A percentile compares a stretch with the other conserved stretches of the same genome.
Conservation (phyloP, 306 rosid species). For the Cicer arietinum region DNA sequence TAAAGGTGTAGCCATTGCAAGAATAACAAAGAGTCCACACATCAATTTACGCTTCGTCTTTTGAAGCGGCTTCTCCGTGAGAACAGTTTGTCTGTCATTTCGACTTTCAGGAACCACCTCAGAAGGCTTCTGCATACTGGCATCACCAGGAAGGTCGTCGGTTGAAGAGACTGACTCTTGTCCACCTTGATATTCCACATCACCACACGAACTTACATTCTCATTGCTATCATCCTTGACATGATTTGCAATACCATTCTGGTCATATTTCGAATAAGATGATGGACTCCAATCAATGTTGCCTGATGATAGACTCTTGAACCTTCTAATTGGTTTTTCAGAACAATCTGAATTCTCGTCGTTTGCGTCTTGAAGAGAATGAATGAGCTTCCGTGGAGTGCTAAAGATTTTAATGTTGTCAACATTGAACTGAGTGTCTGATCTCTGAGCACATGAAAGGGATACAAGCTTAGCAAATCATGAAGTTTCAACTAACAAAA, state of each 20-base stretch:
- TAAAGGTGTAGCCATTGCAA: slow-evolving; percentile 58
- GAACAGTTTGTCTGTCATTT: slow-evolving; percentile 31
- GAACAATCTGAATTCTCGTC: slow-evolving; percentile 54
- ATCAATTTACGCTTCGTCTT: slow-evolving; percentile 57
- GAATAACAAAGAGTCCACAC: slow-evolving; percentile 58
- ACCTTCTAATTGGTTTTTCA: slow-evolving; percentile 48
- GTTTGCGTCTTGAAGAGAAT: slow-evolving; percentile 73
- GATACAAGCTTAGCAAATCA: slow-evolving; percentile 28
- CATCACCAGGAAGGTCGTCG: slow-evolving; percentile 48
- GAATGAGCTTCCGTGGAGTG: slow-evolving; percentile 80
- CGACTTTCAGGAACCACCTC: slow-evolving; percentile 47
- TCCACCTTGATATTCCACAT: slow-evolving; percentile 55
- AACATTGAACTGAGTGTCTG: slow-evolving; percentile 45
- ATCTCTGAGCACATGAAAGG: slow-evolving; percentile 59
- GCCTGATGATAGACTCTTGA: slow-evolving; percentile 62
- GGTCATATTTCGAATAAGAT: slow-evolving; percentile 50
- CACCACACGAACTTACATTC: slow-evolving; percentile 50
- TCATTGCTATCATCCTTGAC: slow-evolving; percentile 44
- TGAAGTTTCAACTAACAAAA: slow-evolving; percentile 30
- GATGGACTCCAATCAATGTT: slow-evolving; percentile 63
- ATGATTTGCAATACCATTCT: slow-evolving; percentile 42
- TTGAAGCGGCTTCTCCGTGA: slow-evolving; percentile 39
- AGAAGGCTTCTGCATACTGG: slow-evolving; percentile 45
- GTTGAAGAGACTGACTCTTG: slow-evolving; percentile 80
- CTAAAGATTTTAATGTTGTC: slow-evolving; percentile 57